These are phyloP conservation scores for Lipomyces orientalis DNA, from an alignment of 805 yeast genomes.

Conservation along the genomic window DNA sequence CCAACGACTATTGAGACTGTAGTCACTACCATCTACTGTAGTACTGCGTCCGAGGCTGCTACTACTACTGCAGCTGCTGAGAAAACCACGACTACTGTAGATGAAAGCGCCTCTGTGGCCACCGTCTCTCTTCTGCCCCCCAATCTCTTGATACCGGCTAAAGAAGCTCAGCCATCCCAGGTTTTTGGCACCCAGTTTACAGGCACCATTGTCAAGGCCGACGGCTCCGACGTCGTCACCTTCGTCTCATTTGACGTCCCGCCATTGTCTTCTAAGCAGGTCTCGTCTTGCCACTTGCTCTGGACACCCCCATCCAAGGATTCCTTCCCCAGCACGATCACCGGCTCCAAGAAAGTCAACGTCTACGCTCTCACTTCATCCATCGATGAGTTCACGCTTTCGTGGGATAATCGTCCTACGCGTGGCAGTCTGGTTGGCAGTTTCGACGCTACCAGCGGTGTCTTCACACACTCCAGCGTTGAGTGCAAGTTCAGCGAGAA, in stretches of 20 bases:
- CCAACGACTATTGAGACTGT: constrained; percentile 15
- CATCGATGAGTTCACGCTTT: constrained; percentile 23
- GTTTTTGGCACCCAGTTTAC: constrained; percentile 33
- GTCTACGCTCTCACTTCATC: constrained; percentile 17
- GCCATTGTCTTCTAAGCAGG: constrained; percentile 9
- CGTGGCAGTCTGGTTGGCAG: constrained; percentile 27
- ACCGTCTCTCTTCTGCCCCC: constrained; percentile 31
- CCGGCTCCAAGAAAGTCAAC: constrained; percentile 28
- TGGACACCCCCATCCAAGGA: constrained; percentile 32
- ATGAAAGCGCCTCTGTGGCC: constrained; percentile 22
- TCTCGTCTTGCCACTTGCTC: constrained; percentile 28
- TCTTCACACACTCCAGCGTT: constrained; percentile 25
- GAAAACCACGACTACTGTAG: neutral
- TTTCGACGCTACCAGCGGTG: constrained; percentile 30
- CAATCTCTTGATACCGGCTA: constrained; percentile 31
- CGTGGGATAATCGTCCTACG: constrained; percentile 25
- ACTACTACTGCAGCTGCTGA: constrained; percentile 10
- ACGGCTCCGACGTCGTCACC: constrained; percentile 17
- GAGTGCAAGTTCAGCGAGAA: constrained; percentile 30
- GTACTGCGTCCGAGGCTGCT: neutral
- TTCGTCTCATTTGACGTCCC: constrained; percentile 35
- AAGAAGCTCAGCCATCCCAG: constrained; percentile 23
- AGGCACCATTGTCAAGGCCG: constrained; percentile 15
- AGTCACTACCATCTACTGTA: constrained; percentile 1
- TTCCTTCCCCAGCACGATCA: constrained; percentile 30